phyloP scores from a whole-genome alignment of 2,329 filamentous ascomycete species.

The Colletotrichum endophyticum region DNA sequence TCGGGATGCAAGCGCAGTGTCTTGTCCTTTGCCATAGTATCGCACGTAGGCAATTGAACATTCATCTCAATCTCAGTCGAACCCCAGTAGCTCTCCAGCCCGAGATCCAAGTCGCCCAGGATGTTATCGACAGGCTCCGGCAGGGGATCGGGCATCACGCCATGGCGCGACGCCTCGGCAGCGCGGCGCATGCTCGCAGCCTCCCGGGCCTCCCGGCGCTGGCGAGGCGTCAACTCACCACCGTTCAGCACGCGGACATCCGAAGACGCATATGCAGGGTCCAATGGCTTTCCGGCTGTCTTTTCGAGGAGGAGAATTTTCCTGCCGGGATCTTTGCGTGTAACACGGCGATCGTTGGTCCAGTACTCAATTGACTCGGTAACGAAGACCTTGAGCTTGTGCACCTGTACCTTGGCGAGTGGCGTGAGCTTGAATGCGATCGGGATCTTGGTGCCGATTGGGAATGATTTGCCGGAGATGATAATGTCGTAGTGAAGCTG shows the following conservation, averaged over 20 bases:
- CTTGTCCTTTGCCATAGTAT: constrained; percentile 79
- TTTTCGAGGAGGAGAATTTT: constrained; percentile 92
- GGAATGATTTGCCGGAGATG: constrained; percentile 94
- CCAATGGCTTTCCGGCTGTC: constrained; percentile 77
- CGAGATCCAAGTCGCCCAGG: constrained; percentile 77
- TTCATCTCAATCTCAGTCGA: constrained; percentile 95
- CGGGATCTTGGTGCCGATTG: constrained; percentile 84
- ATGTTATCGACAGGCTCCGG: constrained; percentile 70
- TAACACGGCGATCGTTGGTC: constrained; percentile 84
- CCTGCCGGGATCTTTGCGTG: constrained; percentile 80
- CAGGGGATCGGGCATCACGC: constrained; percentile 44
- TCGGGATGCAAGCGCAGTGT: constrained; percentile 77
- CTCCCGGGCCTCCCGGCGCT: constrained; percentile 53
- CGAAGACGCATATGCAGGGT: constrained; percentile 75
- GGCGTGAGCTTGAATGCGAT: constrained; percentile 95
- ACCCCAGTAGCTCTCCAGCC: constrained; percentile 75
- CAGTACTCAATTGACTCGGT: constrained; percentile 93
- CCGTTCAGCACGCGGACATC: constrained; percentile 79
- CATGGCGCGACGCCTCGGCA: constrained; percentile 51
- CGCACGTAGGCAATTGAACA: constrained; percentile 88
- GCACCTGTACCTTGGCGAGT: constrained; percentile 89
- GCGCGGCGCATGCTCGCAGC: constrained; percentile 57
- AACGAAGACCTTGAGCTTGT: constrained; percentile 89
- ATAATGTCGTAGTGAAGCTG: constrained; percentile 96
- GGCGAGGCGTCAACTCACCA: constrained; percentile 69